phyloP scores from a whole-genome alignment of 2,329 filamentous ascomycete species.

The Neobulgaria alba region DNA sequence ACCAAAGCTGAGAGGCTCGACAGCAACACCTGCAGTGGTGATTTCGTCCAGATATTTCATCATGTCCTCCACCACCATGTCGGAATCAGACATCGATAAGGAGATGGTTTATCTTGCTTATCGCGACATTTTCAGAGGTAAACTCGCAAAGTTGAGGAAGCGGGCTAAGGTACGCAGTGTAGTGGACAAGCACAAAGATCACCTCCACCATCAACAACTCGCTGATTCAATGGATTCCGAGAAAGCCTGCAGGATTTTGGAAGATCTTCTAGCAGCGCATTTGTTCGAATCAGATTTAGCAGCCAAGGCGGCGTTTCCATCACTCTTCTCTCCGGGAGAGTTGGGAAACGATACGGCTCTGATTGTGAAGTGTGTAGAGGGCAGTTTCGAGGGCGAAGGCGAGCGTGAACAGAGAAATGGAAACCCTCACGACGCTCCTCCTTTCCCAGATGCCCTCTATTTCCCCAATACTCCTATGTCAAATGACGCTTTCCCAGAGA shows the following conservation, averaged over 20 bases:
- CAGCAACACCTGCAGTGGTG: neutral
- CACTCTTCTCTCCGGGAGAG: conserved; percentile 6
- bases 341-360: conserved; percentile 4
- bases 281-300: conserved; percentile 8
- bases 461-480: conserved; percentile 3
- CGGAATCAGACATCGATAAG: conserved; percentile 12
- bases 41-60: conserved; percentile 5
- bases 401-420: conserved; percentile 1
- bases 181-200: conserved; percentile 10
- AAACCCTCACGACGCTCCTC: conserved; percentile 1
- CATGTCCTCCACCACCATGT: conserved; percentile 10
- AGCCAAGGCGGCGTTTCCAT: conserved; percentile 7
- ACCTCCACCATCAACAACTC: conserved; percentile 8
- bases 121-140: conserved; percentile 15
- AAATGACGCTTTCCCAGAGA: conserved; percentile 5
- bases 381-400: conserved; percentile 3
- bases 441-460: conserved; percentile 1
- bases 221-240: conserved; percentile 1
- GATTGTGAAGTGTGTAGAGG: conserved; percentile 6
- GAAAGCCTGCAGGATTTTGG: conserved; percentile 8
- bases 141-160: conserved; percentile 13
- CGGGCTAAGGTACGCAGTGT: conserved; percentile 11
- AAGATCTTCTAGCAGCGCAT: conserved; percentile 5
- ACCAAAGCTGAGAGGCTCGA: too few species aligned
- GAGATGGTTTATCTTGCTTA: conserved; percentile 12